Evolutionary conservation across 768 basidiomycete species (phyloP).

Genomic region (Pisolithus orientalis): DNA sequence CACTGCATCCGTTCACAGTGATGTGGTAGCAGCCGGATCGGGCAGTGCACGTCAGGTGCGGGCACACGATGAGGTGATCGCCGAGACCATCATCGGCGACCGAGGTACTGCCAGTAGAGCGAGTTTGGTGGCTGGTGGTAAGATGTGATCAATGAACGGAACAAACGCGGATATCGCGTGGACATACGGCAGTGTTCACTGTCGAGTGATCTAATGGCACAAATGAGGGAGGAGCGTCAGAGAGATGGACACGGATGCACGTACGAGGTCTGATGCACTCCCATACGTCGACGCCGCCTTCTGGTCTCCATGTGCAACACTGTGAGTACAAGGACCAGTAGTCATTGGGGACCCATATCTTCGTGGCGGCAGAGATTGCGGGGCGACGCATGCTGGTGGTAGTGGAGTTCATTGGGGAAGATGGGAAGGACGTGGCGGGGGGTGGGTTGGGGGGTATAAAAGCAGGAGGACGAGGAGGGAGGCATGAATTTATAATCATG

Average conservation of each 20-base stretch:
- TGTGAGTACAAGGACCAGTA: conserved; percentile 61
- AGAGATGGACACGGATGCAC: conserved; percentile 21
- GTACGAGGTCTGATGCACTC: conserved; percentile 66
- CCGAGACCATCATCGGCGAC: conserved; percentile 30
- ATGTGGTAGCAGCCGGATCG: neutral
- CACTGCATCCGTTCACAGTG: neutral
- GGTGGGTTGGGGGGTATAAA: conserved; percentile 1
- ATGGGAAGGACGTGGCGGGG: neutral
- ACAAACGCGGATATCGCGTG: neutral
- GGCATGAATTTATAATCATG: conserved; percentile 7
- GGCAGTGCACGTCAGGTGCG: conserved; percentile 3
- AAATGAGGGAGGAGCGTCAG: neutral
- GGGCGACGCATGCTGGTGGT: conserved; percentile 18
- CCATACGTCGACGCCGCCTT: conserved; percentile 68
- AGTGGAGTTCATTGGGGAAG: conserved; percentile 8
- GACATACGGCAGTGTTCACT: conserved; percentile 37
- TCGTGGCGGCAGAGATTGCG: conserved; percentile 57
- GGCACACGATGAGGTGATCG: neutral
- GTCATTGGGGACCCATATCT: conserved; percentile 65
- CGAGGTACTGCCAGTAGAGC: conserved; percentile 42
- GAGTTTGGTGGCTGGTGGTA: conserved; percentile 35
- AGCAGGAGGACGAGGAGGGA: conserved; percentile 11
- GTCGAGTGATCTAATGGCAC: conserved; percentile 50
- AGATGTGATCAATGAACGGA: conserved; percentile 1
- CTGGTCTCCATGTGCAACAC: conserved; percentile 67